A percentile compares a stretch with the other conserved stretches of the same genome.
Conservation (phyloP, 768 basidiomycete species). For the Rhizopogon rudus region DNA sequence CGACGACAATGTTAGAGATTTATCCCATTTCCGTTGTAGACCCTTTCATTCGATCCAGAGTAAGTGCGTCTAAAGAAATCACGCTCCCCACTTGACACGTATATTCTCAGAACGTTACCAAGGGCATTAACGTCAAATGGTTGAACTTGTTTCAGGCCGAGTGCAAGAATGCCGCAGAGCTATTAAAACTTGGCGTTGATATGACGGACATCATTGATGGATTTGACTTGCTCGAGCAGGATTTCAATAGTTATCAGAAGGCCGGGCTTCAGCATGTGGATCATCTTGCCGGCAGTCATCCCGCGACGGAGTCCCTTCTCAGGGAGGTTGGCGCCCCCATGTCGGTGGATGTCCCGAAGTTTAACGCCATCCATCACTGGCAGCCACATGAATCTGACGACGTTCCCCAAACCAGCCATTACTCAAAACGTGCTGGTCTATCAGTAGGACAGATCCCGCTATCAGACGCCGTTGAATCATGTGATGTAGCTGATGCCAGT, state of each 20-base stretch:
- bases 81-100: background rate
- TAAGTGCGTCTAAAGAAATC: slow-evolving; percentile 5
- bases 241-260: background rate
- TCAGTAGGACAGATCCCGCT: background rate
- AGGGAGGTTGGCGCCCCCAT: background rate
- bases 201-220: slow-evolving; percentile 53
- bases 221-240: background rate
- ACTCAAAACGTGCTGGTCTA: background rate
- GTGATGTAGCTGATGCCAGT: no score
- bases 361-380: background rate
- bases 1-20: background rate
- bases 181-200: slow-evolving; percentile 93
- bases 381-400: background rate
- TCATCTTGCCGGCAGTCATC: background rate
- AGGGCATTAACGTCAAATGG: background rate
- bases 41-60: slow-evolving; percentile 38
- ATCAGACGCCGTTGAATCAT: background rate
- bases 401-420: background rate
- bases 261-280: background rate
- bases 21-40: slow-evolving; percentile 27
- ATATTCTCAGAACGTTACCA: slow-evolving; percentile 19
- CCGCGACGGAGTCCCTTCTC: background rate
- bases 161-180: slow-evolving; percentile 35
- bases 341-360: background rate
- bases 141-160: slow-evolving; percentile 1